Percentiles rank a stretch among this genome's conserved stretches.
phyloP scores from a whole-genome alignment of 139 green algal species.

The Deuterostichococcus epilithicus region DNA sequence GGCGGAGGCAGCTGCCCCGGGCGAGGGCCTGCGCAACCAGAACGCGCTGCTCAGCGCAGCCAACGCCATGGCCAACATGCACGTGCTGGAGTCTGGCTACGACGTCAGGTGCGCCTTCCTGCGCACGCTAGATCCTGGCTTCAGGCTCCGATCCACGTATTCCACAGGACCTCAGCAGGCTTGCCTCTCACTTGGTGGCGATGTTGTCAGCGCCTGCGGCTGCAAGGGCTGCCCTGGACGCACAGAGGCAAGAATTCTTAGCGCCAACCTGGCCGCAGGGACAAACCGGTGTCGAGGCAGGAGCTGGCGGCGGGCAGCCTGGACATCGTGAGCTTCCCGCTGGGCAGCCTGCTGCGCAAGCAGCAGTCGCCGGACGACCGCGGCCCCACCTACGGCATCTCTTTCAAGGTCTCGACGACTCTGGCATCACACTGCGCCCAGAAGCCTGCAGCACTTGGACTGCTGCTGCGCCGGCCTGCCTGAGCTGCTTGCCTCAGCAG shows the following conservation, averaged over 20 bases:
- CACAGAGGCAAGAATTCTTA: too few species aligned
- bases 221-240: too few species aligned
- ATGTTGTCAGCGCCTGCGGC: too few species aligned
- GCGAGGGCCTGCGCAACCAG: not conserved
- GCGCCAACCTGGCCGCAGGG: not conserved
- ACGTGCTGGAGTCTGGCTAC: not conserved
- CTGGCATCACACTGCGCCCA: too few species aligned
- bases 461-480: too few species aligned
- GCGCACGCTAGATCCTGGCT: too few species aligned
- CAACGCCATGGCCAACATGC: not conserved
- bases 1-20: conserved; percentile 3
- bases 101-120: not conserved
- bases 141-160: not conserved
- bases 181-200: too few species aligned
- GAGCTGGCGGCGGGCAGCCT: not conserved
- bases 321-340: not conserved
- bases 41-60: not conserved
- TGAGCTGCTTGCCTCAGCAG: too few species aligned
- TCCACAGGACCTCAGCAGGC: not conserved
- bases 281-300: not conserved
- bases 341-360: not conserved
- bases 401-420: not conserved
- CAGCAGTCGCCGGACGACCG: not conserved
- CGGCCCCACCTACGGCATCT: not conserved
- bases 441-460: too few species aligned